Conservation (phyloP, 441 rosid species). For the Adansonia rubrostipa region DNA sequence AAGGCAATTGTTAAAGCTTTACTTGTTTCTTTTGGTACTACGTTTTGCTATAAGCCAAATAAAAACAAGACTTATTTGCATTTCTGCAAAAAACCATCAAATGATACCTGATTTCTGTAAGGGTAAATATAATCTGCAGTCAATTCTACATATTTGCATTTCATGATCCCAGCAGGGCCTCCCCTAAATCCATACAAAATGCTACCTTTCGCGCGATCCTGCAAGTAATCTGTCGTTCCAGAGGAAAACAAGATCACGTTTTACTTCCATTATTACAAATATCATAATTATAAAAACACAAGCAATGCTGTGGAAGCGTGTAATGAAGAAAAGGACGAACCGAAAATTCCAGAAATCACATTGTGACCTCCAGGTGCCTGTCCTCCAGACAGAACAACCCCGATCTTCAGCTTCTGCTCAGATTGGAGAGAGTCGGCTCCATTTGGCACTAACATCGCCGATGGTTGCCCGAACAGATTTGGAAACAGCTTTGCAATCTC, state of each 20-base stretch:
- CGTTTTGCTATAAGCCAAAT: neutral
- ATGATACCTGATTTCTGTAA: conserved; percentile 86
- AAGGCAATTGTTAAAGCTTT: too few relatives aligned
- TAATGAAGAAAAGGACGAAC: conserved; percentile 41
- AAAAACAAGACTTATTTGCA: too few relatives aligned
- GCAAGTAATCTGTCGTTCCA: conserved; percentile 74
- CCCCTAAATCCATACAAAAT: conserved; percentile 85
- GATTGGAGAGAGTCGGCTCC: conserved; percentile 38
- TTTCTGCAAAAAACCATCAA: neutral
- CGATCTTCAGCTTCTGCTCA: conserved; percentile 72
- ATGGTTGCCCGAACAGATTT: conserved; percentile 81
- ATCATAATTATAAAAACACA: neutral
- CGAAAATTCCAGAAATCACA: conserved; percentile 87
- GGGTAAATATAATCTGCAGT: conserved; percentile 73
- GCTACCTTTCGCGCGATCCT: conserved; percentile 82
- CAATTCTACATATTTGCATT: conserved; percentile 56
- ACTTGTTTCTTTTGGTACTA: neutral
- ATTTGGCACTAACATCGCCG: conserved; percentile 63
- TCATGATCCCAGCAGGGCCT: conserved; percentile 79
- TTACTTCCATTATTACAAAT: neutral
- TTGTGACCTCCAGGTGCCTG: conserved; percentile 99
- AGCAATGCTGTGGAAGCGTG: neutral
- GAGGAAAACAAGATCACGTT: neutral
- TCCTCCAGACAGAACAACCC: conserved; percentile 94
- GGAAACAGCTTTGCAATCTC: conserved; percentile 96